A percentile compares a stretch with the other conserved stretches of the same genome.
These are phyloP conservation scores for Babesia divergens DNA, from an alignment of 169 alveolate species.

Conservation along the genomic window DNA sequence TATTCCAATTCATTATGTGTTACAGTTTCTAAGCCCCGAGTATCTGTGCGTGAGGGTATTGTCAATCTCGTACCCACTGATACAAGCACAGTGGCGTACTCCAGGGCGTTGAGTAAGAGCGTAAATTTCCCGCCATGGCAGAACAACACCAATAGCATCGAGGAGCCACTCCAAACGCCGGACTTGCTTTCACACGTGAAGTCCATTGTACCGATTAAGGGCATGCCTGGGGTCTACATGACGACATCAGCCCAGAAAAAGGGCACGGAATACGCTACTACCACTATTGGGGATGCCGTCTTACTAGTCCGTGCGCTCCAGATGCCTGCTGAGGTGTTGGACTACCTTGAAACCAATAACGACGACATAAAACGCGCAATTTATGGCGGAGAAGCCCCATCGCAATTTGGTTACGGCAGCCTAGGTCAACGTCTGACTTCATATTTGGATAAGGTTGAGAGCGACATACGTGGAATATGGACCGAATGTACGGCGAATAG, in stretches of 20 bases:
- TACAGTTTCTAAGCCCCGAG: slow-evolving; percentile 49
- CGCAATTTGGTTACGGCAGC: background rate
- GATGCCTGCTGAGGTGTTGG: slow-evolving; percentile 49
- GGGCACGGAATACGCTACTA: slow-evolving; percentile 43
- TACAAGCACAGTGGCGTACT: slow-evolving; percentile 19
- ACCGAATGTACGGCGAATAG: background rate
- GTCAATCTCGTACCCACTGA: slow-evolving; percentile 36
- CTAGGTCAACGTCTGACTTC: slow-evolving; percentile 7
- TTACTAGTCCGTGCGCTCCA: slow-evolving; percentile 46
- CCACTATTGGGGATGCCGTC: slow-evolving; percentile 30
- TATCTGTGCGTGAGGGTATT: slow-evolving; percentile 64
- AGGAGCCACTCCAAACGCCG: background rate
- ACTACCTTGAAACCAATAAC: slow-evolving; percentile 56
- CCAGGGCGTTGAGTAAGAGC: slow-evolving; percentile 30
- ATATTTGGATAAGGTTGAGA: slow-evolving; percentile 32
- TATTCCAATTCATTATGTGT: background rate
- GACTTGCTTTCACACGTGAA: slow-evolving; percentile 3
- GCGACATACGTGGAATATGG: slow-evolving; percentile 25
- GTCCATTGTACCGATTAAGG: slow-evolving; percentile 14
- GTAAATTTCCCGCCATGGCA: slow-evolving; percentile 68
- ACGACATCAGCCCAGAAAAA: slow-evolving; percentile 27
- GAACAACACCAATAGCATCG: slow-evolving; percentile 11
- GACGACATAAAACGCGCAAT: slow-evolving; percentile 58
- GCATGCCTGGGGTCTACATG: slow-evolving; percentile 29
- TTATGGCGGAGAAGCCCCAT: slow-evolving; percentile 54